Evolutionary conservation across 2,329 filamentous ascomycete genomes (phyloP).

Genomic region (Verticillium klebahnii): DNA sequence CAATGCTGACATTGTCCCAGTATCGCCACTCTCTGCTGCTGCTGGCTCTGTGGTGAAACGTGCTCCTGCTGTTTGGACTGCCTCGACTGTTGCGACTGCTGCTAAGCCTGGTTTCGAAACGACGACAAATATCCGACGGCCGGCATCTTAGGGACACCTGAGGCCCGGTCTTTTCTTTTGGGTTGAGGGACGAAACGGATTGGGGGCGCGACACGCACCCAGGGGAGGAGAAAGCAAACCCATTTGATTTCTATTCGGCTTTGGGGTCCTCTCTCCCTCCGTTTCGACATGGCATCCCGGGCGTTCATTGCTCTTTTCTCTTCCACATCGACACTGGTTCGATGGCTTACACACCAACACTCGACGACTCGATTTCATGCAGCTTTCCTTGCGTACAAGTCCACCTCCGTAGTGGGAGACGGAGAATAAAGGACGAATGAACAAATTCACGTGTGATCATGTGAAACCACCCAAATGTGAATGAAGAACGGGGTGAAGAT

Average conservation of each 20-base stretch:
- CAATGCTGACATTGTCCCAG: conserved; percentile 15
- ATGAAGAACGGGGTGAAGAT: not conserved
- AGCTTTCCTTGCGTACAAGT: conserved; percentile 1
- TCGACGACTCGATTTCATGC: conserved; percentile 1
- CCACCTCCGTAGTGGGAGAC: not conserved
- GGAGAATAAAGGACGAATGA: not conserved
- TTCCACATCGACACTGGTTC: not conserved
- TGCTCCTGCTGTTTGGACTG: conserved; percentile 39
- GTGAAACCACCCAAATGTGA: not conserved
- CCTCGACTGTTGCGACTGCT: conserved; percentile 34
- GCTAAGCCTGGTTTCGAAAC: conserved; percentile 15
- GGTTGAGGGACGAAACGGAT: not conserved
- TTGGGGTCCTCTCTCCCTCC: not conserved
- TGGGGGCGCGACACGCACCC: not conserved
- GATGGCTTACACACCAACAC: not conserved
- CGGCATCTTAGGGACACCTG: not conserved
- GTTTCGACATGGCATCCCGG: not conserved
- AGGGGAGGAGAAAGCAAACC: not conserved
- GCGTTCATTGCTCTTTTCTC: not conserved
- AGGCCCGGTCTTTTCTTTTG: not conserved
- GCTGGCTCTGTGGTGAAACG: conserved; percentile 38
- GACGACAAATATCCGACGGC: not conserved
- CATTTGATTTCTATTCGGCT: not conserved
- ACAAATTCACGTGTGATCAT: not conserved
- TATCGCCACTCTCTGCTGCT: conserved; percentile 37